Evolutionary conservation across 164 flowering plant species (phyloP).

Genomic region (Echeveria elegans): DNA sequence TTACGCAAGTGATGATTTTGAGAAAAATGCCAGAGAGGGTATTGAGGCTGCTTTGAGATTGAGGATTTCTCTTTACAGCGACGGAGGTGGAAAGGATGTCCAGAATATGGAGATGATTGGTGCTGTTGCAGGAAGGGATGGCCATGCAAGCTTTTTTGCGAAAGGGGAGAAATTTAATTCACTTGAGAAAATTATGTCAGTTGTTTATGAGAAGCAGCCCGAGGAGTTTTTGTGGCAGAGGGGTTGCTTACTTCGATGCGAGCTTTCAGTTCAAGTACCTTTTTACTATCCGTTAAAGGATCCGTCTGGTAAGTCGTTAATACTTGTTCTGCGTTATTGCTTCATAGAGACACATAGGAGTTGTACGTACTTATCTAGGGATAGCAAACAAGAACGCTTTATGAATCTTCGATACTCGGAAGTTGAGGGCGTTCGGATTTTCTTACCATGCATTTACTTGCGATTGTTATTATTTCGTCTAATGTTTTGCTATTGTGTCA

Average conservation of each 20-base stretch:
- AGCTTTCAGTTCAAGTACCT: constrained; percentile 56
- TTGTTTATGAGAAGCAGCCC: constrained; percentile 45
- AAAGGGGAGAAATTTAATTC: constrained; percentile 16
- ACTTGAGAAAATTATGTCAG: constrained; percentile 27
- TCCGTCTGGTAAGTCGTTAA: constrained; percentile 28
- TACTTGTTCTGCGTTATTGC: background rate
- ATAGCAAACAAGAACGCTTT: background rate
- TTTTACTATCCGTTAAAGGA: constrained; percentile 37
- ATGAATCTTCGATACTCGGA: background rate
- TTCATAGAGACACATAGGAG: background rate
- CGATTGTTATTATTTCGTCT: too few relatives aligned
- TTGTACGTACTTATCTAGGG: background rate
- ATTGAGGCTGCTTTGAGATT: constrained; percentile 33
- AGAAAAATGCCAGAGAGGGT: constrained; percentile 36
- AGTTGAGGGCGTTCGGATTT: background rate
- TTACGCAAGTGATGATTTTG: constrained; percentile 18
- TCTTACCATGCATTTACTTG: background rate
- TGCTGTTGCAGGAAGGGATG: constrained; percentile 40
- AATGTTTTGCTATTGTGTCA: background rate
- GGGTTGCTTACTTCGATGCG: constrained; percentile 67
- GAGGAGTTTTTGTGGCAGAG: constrained; percentile 67
- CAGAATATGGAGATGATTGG: constrained; percentile 32
- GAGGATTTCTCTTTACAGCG: constrained; percentile 25
- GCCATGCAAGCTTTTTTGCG: constrained; percentile 38
- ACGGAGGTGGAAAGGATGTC: constrained; percentile 12